Percentiles rank a stretch among this genome's conserved stretches.
Evolutionary conservation across 202 grass and related monocot genomes (phyloP).

Genomic region (Zizania palustris): DNA sequence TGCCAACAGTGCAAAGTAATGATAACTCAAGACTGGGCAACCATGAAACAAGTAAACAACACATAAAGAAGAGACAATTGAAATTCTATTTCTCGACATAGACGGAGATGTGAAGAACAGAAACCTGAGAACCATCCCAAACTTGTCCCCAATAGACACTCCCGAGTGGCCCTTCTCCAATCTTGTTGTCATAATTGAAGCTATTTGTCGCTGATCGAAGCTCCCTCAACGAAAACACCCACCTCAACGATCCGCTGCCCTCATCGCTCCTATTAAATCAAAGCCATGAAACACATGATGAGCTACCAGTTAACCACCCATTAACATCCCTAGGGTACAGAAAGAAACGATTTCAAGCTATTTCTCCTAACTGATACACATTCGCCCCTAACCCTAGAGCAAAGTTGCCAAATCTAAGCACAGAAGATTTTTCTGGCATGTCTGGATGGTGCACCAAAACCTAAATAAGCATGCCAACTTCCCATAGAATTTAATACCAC

Average conservation of each 20-base stretch:
- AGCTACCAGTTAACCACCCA: neutral
- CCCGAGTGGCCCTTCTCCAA: slow-evolving; percentile 67
- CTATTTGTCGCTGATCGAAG: slow-evolving; percentile 70
- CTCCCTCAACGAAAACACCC: slow-evolving; percentile 76
- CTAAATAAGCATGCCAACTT: neutral
- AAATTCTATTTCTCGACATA: slow-evolving; percentile 22
- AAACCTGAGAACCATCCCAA: slow-evolving; percentile 85
- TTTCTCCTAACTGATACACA: neutral
- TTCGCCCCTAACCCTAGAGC: neutral
- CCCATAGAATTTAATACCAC: neutral
- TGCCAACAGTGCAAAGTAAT: slow-evolving; percentile 31
- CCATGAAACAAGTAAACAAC: slow-evolving; percentile 11
- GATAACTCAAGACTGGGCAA: neutral
- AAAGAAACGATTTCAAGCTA: neutral
- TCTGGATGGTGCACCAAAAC: neutral
- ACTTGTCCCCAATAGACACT: slow-evolving; percentile 86
- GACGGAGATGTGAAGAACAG: slow-evolving; percentile 20
- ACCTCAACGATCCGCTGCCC: slow-evolving; percentile 49
- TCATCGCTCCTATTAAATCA: slow-evolving; percentile 48
- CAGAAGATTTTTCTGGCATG: neutral
- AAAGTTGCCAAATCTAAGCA: neutral
- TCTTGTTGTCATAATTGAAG: slow-evolving; percentile 91
- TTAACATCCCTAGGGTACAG: neutral
- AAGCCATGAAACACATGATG: slow-evolving; percentile 20
- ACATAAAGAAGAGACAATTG: neutral